Conservation (phyloP, 2,329 filamentous ascomycete species). For the Phialophora macrospora region DNA sequence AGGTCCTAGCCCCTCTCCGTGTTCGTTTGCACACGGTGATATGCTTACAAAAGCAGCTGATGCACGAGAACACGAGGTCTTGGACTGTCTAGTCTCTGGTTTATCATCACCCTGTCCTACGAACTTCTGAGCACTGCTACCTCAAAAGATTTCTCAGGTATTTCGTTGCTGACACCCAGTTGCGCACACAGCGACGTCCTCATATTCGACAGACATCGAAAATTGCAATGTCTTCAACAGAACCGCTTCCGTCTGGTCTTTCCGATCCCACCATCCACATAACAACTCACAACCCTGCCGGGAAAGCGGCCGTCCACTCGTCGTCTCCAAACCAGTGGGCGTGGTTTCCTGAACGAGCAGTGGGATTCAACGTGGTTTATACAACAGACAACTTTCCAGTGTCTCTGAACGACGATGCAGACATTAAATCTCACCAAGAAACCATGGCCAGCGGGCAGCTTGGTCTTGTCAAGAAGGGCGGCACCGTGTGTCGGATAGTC, state of each 20-base stretch:
- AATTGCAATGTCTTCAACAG: slow-evolving; percentile 7
- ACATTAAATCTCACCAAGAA: slow-evolving; percentile 20
- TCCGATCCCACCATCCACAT: slow-evolving; percentile 23
- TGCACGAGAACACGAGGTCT: neutral
- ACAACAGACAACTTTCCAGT: slow-evolving; percentile 14
- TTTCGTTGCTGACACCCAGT: neutral
- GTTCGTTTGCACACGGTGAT: neutral
- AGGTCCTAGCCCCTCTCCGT: neutral
- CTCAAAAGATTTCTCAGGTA: neutral
- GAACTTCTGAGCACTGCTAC: neutral
- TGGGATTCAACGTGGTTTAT: slow-evolving; percentile 24
- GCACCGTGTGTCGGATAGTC: slow-evolving; percentile 41
- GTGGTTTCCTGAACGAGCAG: slow-evolving; percentile 18
- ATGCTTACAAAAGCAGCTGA: neutral
- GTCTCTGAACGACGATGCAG: slow-evolving; percentile 24
- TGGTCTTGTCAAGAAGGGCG: slow-evolving; percentile 19
- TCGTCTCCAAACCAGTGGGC: slow-evolving; percentile 18
- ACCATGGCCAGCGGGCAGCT: slow-evolving; percentile 22
- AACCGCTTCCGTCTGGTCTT: slow-evolving; percentile 16
- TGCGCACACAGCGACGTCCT: neutral
- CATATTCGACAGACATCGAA: neutral
- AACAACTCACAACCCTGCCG: slow-evolving; percentile 20
- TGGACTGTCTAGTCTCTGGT: neutral
- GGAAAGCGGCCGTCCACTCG: slow-evolving; percentile 18
- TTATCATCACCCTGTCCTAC: neutral